These are phyloP conservation scores for Nectriaceae sp. DNA, from an alignment of 2,329 filamentous ascomycete genomes.

Conservation along the genomic window DNA sequence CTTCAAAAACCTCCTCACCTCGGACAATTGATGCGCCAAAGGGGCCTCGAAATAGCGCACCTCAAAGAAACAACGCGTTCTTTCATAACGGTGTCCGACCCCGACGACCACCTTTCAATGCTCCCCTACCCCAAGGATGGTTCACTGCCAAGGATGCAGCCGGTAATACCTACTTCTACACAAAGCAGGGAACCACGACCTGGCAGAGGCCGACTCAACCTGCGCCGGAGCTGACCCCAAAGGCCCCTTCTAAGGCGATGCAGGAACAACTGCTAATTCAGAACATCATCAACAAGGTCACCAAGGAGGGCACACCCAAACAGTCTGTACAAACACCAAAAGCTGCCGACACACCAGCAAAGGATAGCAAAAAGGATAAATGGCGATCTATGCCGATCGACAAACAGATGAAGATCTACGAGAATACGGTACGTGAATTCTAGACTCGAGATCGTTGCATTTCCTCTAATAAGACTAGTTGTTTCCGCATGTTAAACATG, in stretches of 20 bases:
- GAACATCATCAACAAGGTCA: constrained; percentile 83
- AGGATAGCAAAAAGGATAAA: constrained; percentile 66
- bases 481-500: constrained; percentile 80
- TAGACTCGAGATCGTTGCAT: background rate
- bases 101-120: constrained; percentile 56
- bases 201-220: constrained; percentile 79
- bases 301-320: constrained; percentile 62
- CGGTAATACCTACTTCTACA: constrained; percentile 85
- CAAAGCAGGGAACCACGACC: constrained; percentile 72
- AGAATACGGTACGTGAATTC: constrained; percentile 73
- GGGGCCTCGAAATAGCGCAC: constrained; percentile 61
- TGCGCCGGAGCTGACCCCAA: constrained; percentile 63
- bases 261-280: constrained; percentile 74
- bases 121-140: constrained; percentile 80
- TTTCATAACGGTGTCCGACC: constrained; percentile 48
- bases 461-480: constrained; percentile 54
- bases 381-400: constrained; percentile 72
- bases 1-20: constrained; percentile 44
- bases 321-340: constrained; percentile 64
- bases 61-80: constrained; percentile 54
- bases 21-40: constrained; percentile 56
- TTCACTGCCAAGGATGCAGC: constrained; percentile 71
- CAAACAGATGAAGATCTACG: constrained; percentile 94
- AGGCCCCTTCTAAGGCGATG: constrained; percentile 63
- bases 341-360: constrained; percentile 53